Evolutionary conservation across 352 stramenopile genomes (phyloP), one percentile per base, ranked within the genome.

Genomic region (Globisporangium parvum): DNA sequence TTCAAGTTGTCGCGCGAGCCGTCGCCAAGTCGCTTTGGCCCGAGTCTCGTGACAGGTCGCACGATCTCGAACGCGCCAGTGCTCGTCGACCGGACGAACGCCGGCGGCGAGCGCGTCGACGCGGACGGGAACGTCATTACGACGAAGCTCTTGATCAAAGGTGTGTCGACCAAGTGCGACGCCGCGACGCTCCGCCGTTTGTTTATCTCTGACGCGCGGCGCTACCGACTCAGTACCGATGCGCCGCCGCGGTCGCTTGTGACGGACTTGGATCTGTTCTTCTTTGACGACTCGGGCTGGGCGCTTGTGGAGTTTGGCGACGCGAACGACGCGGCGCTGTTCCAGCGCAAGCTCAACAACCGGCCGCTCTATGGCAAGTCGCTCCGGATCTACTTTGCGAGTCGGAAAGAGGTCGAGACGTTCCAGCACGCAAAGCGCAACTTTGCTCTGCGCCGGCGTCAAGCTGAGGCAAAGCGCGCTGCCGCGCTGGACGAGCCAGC

Each of bases 261-360:
- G 2, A 56, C 77, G 3, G 62, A 70, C 47, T 57, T 87, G 3
- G 76, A 92, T 11, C 55, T 88, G 20, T 91, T 94, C 58, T 77
- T 84, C 37, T 88, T 94, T 14, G 73, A 91, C 45, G 72, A 67
- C 14, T 81, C 69, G 0, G 78, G 82, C 6, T 94, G 85, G 85
- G 85, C 76, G 5, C 57, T 94, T 18, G 68, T 92, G 20, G 82
- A 91, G 53, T 70, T 94, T 50, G 62, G 68, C 47, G 80, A 76
- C 15, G 47, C 62, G 2, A 71, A 73, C 28, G 69, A 81, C 20
- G 69, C 75, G 6, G 64, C 69, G 3, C 61, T 59, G 9, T 88
- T 88, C 47, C 67, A 69, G 23, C 67, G 60, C 21, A 91, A 77
- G 26, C 63, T 93, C 21, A 71, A 94, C 56, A 71, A 69, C 20